These are phyloP conservation scores for Graphium sp. DNA, from an alignment of 2,329 filamentous ascomycete species.

Conservation along the genomic window DNA sequence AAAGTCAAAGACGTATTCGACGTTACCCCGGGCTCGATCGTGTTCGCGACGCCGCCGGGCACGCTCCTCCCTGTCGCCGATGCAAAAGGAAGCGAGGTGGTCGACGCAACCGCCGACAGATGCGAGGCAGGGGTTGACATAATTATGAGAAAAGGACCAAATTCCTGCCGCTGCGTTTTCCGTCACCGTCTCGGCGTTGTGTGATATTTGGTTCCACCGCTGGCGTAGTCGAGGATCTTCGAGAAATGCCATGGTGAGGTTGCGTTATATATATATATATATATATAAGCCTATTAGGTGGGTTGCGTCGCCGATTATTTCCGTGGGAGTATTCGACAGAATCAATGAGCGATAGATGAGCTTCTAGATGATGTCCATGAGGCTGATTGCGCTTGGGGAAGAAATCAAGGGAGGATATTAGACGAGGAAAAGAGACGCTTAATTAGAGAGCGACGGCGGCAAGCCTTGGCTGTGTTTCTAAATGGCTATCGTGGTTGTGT, in stretches of 20 bases:
- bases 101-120: constrained; percentile 50
- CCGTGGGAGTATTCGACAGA: too few relatives aligned
- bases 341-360: too few relatives aligned
- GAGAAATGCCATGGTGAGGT: constrained; percentile 38
- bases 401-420: too few relatives aligned
- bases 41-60: constrained; percentile 51
- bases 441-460: too few relatives aligned
- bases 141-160: constrained; percentile 75
- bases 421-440: too few relatives aligned
- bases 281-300: too few relatives aligned
- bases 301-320: too few relatives aligned
- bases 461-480: too few relatives aligned
- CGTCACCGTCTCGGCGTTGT: constrained; percentile 79
- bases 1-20: constrained; percentile 86
- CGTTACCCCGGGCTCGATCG: constrained; percentile 37
- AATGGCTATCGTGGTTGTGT: too few relatives aligned
- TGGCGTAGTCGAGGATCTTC: constrained; percentile 82
- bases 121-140: constrained; percentile 65
- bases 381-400: too few relatives aligned
- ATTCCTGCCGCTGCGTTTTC: constrained; percentile 83
- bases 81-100: constrained; percentile 55
- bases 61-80: constrained; percentile 59
- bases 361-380: too few relatives aligned
- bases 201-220: constrained; percentile 81
- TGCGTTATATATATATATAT: too few relatives aligned